Evolutionary conservation across 2,329 filamentous ascomycete genomes (phyloP).

Genomic region (Aspergillus melleus): DNA sequence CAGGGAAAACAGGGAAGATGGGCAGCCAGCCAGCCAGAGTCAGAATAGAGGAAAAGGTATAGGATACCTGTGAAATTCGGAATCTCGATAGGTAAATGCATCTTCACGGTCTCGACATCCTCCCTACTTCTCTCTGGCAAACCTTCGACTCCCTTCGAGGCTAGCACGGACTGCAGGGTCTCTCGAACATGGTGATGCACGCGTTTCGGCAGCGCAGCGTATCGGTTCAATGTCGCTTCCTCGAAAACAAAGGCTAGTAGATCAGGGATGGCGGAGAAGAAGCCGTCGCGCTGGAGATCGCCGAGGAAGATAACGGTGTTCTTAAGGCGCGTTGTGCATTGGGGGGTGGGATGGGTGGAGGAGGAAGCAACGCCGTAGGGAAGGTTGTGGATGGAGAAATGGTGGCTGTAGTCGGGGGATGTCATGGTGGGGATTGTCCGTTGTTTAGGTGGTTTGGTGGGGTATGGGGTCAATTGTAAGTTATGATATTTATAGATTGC

Average conservation of each 20-base stretch:
- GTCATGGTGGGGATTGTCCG: conserved; percentile 14
- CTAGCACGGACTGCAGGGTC: conserved; percentile 32
- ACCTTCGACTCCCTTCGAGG: background rate
- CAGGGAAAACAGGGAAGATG: conserved; percentile 37
- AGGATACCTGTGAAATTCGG: conserved; percentile 59
- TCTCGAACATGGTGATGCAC: conserved; percentile 42
- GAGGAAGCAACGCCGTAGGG: conserved; percentile 56
- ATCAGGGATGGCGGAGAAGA: conserved; percentile 27
- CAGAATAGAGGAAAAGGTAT: conserved; percentile 44
- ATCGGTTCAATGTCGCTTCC: conserved; percentile 48
- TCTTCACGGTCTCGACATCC: conserved; percentile 41
- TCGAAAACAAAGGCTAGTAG: conserved; percentile 29
- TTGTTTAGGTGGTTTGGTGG: background rate
- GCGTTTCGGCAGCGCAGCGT: conserved; percentile 48
- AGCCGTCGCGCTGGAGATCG: conserved; percentile 37
- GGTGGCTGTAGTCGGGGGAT: conserved; percentile 20
- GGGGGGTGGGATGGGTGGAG: conserved; percentile 31
- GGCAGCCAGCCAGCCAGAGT: no score
- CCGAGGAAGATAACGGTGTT: conserved; percentile 56
- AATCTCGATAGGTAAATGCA: conserved; percentile 58
- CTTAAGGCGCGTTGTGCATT: conserved; percentile 53
- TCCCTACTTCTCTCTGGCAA: conserved; percentile 21
- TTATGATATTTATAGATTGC: no score
- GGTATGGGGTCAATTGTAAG: no score
- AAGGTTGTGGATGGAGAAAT: conserved; percentile 55